Evolutionary conservation across 176 grass and related monocot species (phyloP).

Genomic region (Cenchrus americanus): DNA sequence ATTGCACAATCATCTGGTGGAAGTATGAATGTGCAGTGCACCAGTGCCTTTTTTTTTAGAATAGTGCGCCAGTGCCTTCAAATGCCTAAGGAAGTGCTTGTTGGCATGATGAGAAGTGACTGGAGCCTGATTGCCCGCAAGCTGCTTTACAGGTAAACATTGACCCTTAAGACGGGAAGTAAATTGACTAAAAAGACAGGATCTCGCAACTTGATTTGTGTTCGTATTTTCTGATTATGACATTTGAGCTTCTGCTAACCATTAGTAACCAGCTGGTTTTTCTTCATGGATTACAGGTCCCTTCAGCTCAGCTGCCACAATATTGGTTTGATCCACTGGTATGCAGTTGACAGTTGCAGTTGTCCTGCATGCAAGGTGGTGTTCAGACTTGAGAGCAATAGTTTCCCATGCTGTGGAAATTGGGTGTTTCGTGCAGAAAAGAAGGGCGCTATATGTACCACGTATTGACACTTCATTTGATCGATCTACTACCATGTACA

Average conservation of each 20-base stretch:
- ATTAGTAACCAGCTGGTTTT: neutral
- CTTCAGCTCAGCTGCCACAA: neutral
- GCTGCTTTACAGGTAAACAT: conserved; percentile 29
- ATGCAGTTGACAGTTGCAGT: neutral
- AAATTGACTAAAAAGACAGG: neutral
- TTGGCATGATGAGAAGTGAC: conserved; percentile 10
- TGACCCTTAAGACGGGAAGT: neutral
- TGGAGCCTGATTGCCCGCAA: neutral
- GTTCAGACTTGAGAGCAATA: conserved; percentile 21
- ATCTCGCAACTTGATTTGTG: neutral
- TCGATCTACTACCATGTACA: neutral
- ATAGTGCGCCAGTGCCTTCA: neutral
- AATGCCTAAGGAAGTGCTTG: conserved; percentile 5
- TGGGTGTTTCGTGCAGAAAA: neutral
- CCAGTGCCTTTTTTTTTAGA: neutral
- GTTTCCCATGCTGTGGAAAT: neutral
- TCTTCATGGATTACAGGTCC: neutral
- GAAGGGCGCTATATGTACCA: neutral
- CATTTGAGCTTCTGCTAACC: conserved; percentile 31
- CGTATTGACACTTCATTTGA: neutral
- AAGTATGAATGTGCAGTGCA: conserved; percentile 38
- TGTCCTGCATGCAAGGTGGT: conserved; percentile 6
- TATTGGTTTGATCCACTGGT: neutral
- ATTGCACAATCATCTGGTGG: conserved; percentile 69
- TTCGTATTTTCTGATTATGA: neutral